These are phyloP conservation scores for Colletotrichum navitas DNA, from an alignment of 2,329 filamentous ascomycete species.

Conservation along the genomic window DNA sequence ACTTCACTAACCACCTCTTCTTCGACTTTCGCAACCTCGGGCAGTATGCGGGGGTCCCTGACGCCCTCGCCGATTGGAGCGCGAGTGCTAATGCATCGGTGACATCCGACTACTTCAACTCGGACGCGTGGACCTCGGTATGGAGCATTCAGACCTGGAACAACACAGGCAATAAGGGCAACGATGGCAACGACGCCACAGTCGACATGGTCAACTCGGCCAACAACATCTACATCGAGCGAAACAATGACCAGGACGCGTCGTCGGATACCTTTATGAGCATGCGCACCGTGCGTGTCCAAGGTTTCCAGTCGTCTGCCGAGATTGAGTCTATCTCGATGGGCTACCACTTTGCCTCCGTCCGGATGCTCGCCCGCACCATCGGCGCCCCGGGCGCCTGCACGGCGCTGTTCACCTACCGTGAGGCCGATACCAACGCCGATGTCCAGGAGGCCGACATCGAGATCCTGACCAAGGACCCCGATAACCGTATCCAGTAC, in stretches of 20 bases:
- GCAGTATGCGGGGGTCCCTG: slow-evolving; percentile 55
- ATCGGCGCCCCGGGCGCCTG: slow-evolving; percentile 62
- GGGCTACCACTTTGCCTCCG: slow-evolving; percentile 56
- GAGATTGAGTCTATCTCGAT: slow-evolving; percentile 59
- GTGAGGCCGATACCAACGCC: slow-evolving; percentile 51
- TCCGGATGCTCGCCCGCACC: slow-evolving; percentile 66
- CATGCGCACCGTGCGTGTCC: slow-evolving; percentile 60
- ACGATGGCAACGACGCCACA: slow-evolving; percentile 46
- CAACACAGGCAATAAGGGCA: slow-evolving; percentile 47
- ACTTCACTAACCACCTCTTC: slow-evolving; percentile 61
- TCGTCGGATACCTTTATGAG: slow-evolving; percentile 60
- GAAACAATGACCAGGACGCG: slow-evolving; percentile 51
- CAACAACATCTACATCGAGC: slow-evolving; percentile 62
- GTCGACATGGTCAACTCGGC: slow-evolving; percentile 57
- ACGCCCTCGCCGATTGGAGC: slow-evolving; percentile 47
- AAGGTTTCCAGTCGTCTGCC: slow-evolving; percentile 60
- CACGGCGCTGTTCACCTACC: slow-evolving; percentile 67
- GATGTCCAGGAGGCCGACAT: slow-evolving; percentile 65
- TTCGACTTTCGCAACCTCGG: slow-evolving; percentile 62
- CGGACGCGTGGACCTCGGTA: slow-evolving; percentile 51
- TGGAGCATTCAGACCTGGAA: slow-evolving; percentile 58
- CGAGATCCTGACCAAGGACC: slow-evolving; percentile 64
- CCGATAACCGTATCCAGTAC: slow-evolving; percentile 62
- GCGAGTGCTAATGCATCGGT: slow-evolving; percentile 48
- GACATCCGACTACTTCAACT: slow-evolving; percentile 57